Evolutionary conservation across 2,329 filamentous ascomycete genomes (phyloP), one percentile per base, ranked within the genome.

Genomic region (Neobulgaria alba): DNA sequence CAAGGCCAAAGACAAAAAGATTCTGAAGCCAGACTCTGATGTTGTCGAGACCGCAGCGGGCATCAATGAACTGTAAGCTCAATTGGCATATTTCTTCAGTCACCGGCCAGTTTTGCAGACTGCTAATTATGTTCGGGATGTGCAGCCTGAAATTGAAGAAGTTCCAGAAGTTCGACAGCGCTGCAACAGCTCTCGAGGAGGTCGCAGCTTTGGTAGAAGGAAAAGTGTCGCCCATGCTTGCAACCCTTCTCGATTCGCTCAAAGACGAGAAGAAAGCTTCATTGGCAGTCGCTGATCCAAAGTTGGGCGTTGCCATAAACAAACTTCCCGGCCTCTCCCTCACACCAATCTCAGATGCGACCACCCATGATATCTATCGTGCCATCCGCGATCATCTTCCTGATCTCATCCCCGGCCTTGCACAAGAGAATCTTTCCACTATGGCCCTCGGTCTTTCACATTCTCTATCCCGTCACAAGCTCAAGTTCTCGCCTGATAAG

Each of bases 231-330:
- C 82, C 88, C 43, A 81, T 92, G 65, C 75, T 98, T 49, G 72
- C 84, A 39, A 75, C 73, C 54, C 77, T 98, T 47, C 80, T 98
- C 54, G 79, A 94, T 54, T 80, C 82, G 39, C 80, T 96, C 66
- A 95, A 95, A 70, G 84, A 93, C 62, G 92, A 98, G 75, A 94
- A 94, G 73, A 96, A 98, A 71, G 82, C 86, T 31, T 93, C 89
- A 15, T 75, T 98, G 52, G 90, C 88, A 43, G 90, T 98, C 50
- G 87, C 88, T 51, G 92, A 98, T 61, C 82, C 86, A 45, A 95
- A 94, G 68, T 77, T 98, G 52, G 85, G 86, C 55, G 86, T 82
- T 60, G 80, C 92, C 45, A 95, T 98, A 67, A 84, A 85, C 62
- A 92, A 95, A 68, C 73, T 98, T 36, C 88, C 92, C 39, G 78